Conservation (phyloP, 2,329 filamentous ascomycete genomes). For the Phoma sp. region DNA sequence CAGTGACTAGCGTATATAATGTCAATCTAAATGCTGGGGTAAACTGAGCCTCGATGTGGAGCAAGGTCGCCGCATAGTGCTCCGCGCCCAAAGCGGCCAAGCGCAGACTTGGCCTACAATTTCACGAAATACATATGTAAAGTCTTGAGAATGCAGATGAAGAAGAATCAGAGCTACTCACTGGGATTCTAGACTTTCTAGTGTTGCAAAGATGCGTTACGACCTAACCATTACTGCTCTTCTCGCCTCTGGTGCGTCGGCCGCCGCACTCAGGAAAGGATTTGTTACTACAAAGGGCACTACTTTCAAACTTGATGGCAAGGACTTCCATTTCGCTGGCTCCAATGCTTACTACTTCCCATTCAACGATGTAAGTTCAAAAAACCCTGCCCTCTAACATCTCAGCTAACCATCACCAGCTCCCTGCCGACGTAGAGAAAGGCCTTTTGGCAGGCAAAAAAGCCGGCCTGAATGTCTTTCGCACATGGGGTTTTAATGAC, state of each 20-base stretch:
- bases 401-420: conserved; percentile 37
- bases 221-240: conserved; percentile 23
- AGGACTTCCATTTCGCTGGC: conserved; percentile 63
- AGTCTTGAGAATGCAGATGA: neutral
- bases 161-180: conserved; percentile 1
- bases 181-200: neutral
- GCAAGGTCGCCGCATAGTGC: conserved; percentile 7
- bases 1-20: neutral
- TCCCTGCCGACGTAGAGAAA: conserved; percentile 55
- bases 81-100: conserved; percentile 13
- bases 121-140: conserved; percentile 13
- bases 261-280: conserved; percentile 36
- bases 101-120: conserved; percentile 11
- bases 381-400: neutral
- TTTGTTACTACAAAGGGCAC: conserved; percentile 59
- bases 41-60: conserved; percentile 8
- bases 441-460: conserved; percentile 55
- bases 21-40: conserved; percentile 17
- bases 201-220: conserved; percentile 20
- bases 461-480: conserved; percentile 60
- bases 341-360: conserved; percentile 65
- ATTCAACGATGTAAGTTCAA: conserved; percentile 55
- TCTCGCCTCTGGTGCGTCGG: conserved; percentile 24
- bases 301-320: conserved; percentile 61
- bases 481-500: conserved; percentile 66